Evolutionary conservation across 129 eudicot species (phyloP).

Genomic region (Heracleum sosnowskyi): DNA sequence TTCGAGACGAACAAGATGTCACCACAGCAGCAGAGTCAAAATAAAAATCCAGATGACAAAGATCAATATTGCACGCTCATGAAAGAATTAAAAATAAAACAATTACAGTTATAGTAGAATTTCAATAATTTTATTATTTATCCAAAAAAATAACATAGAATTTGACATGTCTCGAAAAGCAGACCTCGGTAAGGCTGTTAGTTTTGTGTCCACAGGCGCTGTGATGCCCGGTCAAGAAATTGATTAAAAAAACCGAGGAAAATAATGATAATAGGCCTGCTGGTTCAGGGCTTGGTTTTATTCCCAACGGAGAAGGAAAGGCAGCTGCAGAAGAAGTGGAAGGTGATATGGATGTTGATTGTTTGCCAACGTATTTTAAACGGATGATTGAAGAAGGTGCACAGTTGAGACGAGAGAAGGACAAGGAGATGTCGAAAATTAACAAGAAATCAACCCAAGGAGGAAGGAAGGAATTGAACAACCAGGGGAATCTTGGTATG

Average conservation of each 20-base stretch:
- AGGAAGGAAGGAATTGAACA: constrained; percentile 27
- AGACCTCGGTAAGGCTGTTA: constrained; percentile 41
- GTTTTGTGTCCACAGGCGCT: constrained; percentile 40
- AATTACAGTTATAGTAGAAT: too few species aligned
- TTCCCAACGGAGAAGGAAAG: not conserved
- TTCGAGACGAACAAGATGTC: too few species aligned
- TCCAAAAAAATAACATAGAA: too few species aligned
- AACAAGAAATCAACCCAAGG: constrained; percentile 25
- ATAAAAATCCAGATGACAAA: too few species aligned
- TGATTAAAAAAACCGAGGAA: constrained; percentile 27
- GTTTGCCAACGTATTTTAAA: constrained; percentile 65
- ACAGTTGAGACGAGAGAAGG: constrained; percentile 46
- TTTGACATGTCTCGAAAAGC: constrained; percentile 21
- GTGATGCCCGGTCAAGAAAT: constrained; percentile 37
- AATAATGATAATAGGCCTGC: constrained; percentile 4
- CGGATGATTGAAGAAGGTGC: constrained; percentile 65
- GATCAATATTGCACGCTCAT: too few species aligned
- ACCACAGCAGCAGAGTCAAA: too few species aligned
- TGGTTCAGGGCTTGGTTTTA: constrained; percentile 8
- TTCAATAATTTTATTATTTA: too few species aligned
- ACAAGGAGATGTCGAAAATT: constrained; percentile 36
- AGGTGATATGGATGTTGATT: constrained; percentile 25
- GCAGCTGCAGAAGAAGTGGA: not conserved
- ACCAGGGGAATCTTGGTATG: constrained; percentile 41
- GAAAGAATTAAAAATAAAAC: too few species aligned